These are phyloP conservation scores for Pinus tabuliformis DNA, from an alignment of 75 land plant species.

Conservation along the genomic window DNA sequence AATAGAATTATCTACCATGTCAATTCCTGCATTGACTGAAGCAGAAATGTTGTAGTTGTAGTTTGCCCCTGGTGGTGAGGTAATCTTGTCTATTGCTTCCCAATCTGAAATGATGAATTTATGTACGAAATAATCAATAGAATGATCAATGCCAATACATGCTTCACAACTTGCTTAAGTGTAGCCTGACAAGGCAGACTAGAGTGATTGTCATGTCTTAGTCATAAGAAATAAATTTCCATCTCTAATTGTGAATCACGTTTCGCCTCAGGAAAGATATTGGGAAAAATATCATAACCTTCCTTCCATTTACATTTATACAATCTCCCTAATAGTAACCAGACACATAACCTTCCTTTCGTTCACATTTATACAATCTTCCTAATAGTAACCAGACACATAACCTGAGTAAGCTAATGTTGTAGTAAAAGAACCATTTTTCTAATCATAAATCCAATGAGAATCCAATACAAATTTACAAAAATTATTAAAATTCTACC, in stretches of 20 bases:
- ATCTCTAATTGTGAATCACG: too few relatives aligned
- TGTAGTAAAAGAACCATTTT: too few relatives aligned
- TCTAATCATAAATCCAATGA: too few relatives aligned
- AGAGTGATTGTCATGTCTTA: neutral
- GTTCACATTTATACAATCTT: too few relatives aligned
- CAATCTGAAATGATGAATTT: conserved; percentile 81
- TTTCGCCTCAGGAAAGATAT: too few relatives aligned
- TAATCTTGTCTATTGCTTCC: conserved; percentile 67
- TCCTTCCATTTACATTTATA: too few relatives aligned
- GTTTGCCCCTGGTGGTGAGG: conserved; percentile 45
- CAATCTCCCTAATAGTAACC: neutral
- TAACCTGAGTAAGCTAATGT: neutral
- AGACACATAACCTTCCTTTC: neutral
- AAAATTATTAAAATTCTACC: too few relatives aligned
- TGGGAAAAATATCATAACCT: too few relatives aligned
- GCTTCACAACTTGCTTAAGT: neutral
- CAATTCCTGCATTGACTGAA: conserved; percentile 80
- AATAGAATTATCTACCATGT: conserved; percentile 48
- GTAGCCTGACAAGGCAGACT: neutral
- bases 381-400: neutral
- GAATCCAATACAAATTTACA: too few relatives aligned
- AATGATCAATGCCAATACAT: neutral
- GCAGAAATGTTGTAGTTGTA: conserved; percentile 43
- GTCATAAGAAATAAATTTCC: too few relatives aligned
- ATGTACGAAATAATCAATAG: conserved; percentile 21